A percentile compares a stretch with the other conserved stretches of the same genome.
Conservation (phyloP, 2,329 filamentous ascomycete genomes). For the Celoporthe dispersa region DNA sequence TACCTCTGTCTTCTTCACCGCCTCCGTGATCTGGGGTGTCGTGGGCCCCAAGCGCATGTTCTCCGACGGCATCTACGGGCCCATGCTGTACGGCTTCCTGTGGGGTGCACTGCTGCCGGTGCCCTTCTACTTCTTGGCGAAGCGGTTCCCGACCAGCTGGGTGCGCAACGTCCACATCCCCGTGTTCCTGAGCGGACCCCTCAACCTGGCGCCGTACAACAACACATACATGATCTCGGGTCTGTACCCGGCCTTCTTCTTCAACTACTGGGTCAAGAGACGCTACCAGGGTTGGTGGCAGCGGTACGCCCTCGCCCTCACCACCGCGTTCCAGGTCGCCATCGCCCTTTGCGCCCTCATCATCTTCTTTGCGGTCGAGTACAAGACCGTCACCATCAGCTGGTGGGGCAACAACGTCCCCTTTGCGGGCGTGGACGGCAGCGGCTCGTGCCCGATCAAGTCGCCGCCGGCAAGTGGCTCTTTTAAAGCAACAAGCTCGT, state of each 20-base stretch:
- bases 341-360: conserved; percentile 56
- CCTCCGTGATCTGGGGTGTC: conserved; percentile 59
- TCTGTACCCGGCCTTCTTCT: conserved; percentile 52
- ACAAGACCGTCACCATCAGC: conserved; percentile 45
- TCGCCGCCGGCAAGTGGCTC: not conserved
- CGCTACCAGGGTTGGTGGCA: conserved; percentile 54
- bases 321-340: conserved; percentile 54
- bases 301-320: conserved; percentile 60
- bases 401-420: conserved; percentile 54
- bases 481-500: not conserved
- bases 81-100: conserved; percentile 55
- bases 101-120: conserved; percentile 48
- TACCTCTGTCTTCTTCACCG: conserved; percentile 61
- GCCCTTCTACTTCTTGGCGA: conserved; percentile 25
- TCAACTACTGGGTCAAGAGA: conserved; percentile 52
- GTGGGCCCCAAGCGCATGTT: conserved; percentile 57
- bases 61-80: conserved; percentile 51
- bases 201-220: conserved; percentile 55
- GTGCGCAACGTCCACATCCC: conserved; percentile 54
- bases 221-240: conserved; percentile 46
- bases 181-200: conserved; percentile 51
- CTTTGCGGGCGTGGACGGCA: conserved; percentile 11
- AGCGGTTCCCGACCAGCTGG: conserved; percentile 30
- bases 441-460: not conserved
- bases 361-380: conserved; percentile 58